phyloP scores from a whole-genome alignment of 257 asterid genomes.

The Agastache rugosa region DNA sequence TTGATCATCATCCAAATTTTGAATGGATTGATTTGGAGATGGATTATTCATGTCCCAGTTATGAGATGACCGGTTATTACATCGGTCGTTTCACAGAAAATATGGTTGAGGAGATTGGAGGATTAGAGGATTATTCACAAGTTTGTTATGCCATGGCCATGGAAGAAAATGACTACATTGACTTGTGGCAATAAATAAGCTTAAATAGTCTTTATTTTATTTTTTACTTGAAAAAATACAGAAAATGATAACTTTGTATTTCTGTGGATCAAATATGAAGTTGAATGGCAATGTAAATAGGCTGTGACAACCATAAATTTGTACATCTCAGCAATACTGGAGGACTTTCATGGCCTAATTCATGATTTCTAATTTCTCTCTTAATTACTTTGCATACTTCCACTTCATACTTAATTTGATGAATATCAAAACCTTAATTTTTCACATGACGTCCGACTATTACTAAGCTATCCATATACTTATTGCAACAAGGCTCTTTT shows the following conservation, averaged over 20 bases:
- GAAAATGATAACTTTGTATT: not conserved
- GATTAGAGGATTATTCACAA: constrained; percentile 40
- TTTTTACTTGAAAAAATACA: not conserved
- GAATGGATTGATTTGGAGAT: constrained; percentile 45
- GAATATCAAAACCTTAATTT: too few relatives aligned
- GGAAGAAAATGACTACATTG: constrained; percentile 46
- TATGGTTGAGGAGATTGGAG: constrained; percentile 37
- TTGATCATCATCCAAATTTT: constrained; percentile 28
- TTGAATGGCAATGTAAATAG: not conserved
- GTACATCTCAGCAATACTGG: not conserved
- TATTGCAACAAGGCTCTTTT: too few relatives aligned
- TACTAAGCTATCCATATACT: too few relatives aligned
- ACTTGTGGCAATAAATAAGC: constrained; percentile 50
- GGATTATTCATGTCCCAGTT: constrained; percentile 17
- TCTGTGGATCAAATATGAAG: not conserved
- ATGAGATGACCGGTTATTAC: constrained; percentile 27
- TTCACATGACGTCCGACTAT: too few relatives aligned
- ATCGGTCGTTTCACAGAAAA: constrained; percentile 27
- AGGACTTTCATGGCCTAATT: constrained; percentile 3
- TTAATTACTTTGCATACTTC: too few relatives aligned
- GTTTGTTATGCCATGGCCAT: constrained; percentile 40
- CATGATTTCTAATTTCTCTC: too few relatives aligned
- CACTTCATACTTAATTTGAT: too few relatives aligned
- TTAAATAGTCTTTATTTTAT: not conserved
- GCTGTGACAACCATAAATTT: not conserved